Percentiles rank a stretch among this genome's conserved stretches.
These are phyloP conservation scores for Pterocarpus macrocarpus DNA, from an alignment of 306 rosid genomes.

Conservation along the genomic window DNA sequence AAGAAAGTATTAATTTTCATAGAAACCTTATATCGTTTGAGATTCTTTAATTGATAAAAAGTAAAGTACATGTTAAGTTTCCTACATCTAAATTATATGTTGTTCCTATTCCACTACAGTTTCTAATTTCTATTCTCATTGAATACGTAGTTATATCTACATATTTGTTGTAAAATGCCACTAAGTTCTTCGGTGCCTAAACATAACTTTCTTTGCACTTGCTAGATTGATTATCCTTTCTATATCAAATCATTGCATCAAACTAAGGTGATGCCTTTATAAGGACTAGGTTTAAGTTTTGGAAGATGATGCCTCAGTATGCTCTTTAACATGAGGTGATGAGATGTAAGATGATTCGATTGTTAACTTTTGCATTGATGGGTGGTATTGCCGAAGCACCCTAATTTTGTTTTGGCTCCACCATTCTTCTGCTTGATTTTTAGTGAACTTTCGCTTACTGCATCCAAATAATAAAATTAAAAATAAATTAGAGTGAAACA, in stretches of 20 bases:
- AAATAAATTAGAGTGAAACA: no score
- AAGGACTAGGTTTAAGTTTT: conserved; percentile 36
- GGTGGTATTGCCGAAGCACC: conserved; percentile 62
- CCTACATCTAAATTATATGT: conserved; percentile 17
- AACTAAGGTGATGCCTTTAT: conserved; percentile 45
- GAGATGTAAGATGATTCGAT: conserved; percentile 36
- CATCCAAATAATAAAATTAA: neutral
- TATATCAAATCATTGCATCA: conserved; percentile 24
- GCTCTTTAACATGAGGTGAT: conserved; percentile 50
- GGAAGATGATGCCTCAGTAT: conserved; percentile 51
- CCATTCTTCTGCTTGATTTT: conserved; percentile 89
- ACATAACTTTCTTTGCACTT: conserved; percentile 38
- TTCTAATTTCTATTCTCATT: conserved; percentile 10
- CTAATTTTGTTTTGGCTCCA: conserved; percentile 84
- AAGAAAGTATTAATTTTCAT: neutral
- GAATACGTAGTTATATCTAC: neutral
- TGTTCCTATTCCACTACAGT: neutral
- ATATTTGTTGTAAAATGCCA: conserved; percentile 4
- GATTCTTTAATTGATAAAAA: neutral
- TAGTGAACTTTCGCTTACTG: conserved; percentile 78
- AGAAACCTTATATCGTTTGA: neutral
- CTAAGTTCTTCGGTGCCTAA: conserved; percentile 24
- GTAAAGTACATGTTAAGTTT: neutral
- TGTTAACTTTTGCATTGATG: no score
- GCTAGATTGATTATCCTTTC: conserved; percentile 20